A percentile compares a stretch with the other conserved stretches of the same genome.
phyloP scores from a whole-genome alignment of 768 basidiomycete species.

The Pholiota microspora region DNA sequence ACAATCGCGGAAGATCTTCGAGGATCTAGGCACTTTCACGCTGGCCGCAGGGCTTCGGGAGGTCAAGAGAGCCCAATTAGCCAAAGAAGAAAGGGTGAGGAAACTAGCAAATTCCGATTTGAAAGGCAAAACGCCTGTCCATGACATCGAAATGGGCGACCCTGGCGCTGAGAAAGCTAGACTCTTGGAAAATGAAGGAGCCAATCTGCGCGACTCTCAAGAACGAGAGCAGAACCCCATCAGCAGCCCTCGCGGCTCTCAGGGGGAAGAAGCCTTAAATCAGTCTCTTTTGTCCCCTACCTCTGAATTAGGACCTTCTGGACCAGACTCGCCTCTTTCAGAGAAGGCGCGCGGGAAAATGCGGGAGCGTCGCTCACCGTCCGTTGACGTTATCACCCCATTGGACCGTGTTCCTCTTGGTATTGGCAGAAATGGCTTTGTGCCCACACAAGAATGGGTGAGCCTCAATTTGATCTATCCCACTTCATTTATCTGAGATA shows the following conservation, averaged over 20 bases:
- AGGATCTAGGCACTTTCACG: constrained; percentile 91
- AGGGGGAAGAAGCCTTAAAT: constrained; percentile 32
- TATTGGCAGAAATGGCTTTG: constrained; percentile 87
- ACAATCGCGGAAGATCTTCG: constrained; percentile 80
- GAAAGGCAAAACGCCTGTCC: constrained; percentile 38
- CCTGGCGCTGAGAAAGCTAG: constrained; percentile 66
- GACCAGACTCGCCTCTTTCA: constrained; percentile 40
- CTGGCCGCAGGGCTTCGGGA: constrained; percentile 83
- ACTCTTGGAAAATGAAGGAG: constrained; percentile 55
- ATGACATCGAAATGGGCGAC: constrained; percentile 32
- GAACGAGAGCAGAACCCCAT: constrained; percentile 14
- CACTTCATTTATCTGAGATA: not conserved
- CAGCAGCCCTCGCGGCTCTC: constrained; percentile 19
- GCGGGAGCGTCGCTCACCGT: constrained; percentile 65
- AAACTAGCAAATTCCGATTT: constrained; percentile 28
- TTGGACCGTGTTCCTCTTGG: constrained; percentile 68
- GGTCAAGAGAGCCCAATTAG: constrained; percentile 69
- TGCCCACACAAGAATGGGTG: constrained; percentile 98
- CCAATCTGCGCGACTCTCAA: constrained; percentile 19
- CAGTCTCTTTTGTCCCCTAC: constrained; percentile 43
- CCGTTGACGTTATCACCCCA: constrained; percentile 48
- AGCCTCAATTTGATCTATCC: constrained; percentile 18
- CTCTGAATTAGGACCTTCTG: constrained; percentile 30
- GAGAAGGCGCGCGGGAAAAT: constrained; percentile 94
- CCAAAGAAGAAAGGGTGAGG: constrained; percentile 64